A percentile compares a stretch with the other conserved stretches of the same genome.
phyloP scores from a whole-genome alignment of 345 rosid species.

The Xanthoceras sorbifolium region DNA sequence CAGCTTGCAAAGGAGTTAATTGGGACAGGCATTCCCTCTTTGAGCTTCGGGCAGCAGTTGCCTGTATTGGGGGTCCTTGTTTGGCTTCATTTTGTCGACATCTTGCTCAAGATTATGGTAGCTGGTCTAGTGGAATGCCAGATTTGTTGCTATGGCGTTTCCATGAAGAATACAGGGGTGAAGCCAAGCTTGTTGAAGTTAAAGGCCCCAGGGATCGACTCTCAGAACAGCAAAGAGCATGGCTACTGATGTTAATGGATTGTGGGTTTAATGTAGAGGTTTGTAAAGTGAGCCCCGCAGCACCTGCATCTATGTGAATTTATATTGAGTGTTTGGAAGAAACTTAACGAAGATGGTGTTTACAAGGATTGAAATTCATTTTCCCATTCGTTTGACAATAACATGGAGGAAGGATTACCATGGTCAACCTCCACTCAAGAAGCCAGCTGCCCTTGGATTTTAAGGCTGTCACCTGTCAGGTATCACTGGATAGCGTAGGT shows the following conservation, averaged over 20 bases:
- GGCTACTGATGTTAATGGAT: constrained; percentile 82
- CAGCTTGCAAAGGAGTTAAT: constrained; percentile 73
- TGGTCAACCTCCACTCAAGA: neutral
- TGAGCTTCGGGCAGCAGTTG: constrained; percentile 80
- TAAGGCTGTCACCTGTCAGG: neutral
- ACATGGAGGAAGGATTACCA: neutral
- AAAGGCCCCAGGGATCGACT: constrained; percentile 83
- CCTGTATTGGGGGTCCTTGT: constrained; percentile 72
- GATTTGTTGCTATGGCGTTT: constrained; percentile 90
- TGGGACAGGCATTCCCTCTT: constrained; percentile 77
- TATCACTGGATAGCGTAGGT: neutral
- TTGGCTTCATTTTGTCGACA: constrained; percentile 71
- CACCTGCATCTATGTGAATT: constrained; percentile 12
- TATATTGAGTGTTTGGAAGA: neutral
- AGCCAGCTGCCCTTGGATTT: neutral
- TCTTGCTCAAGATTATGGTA: constrained; percentile 76
- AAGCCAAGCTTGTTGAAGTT: constrained; percentile 96
- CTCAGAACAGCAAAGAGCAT: constrained; percentile 91
- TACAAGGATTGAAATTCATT: neutral
- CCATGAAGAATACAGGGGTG: constrained; percentile 71
- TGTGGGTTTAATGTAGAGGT: constrained; percentile 80
- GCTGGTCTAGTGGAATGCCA: constrained; percentile 99
- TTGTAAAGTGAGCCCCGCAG: constrained; percentile 62
- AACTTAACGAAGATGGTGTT: neutral
- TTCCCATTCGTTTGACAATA: neutral